Evolutionary conservation across 2,329 filamentous ascomycete genomes (phyloP).

Genomic region (Ophiognomonia clavigignenti-juglandacearum): DNA sequence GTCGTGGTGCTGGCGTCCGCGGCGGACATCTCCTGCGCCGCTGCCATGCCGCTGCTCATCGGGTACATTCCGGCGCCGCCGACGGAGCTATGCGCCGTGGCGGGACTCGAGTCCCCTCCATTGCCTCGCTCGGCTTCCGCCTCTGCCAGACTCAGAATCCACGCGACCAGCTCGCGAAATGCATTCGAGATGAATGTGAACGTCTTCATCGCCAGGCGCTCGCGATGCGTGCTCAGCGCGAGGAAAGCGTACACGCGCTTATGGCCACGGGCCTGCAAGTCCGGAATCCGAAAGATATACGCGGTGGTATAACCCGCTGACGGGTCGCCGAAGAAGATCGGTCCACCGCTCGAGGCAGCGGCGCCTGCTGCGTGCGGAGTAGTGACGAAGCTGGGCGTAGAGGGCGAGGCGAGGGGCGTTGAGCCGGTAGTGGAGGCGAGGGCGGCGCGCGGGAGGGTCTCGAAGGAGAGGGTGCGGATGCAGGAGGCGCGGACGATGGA

Average conservation of each 20-base stretch:
- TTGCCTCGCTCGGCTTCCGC: constrained; percentile 52
- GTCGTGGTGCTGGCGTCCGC: no score
- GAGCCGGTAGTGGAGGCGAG: constrained; percentile 31
- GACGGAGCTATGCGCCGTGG: constrained; percentile 25
- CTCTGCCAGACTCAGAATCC: constrained; percentile 63
- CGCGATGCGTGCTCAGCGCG: constrained; percentile 60
- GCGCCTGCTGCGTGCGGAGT: constrained; percentile 49
- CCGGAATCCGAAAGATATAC: constrained; percentile 66
- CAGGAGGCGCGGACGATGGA: constrained; percentile 64
- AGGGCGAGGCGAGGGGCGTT: constrained; percentile 27
- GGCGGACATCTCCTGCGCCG: no score
- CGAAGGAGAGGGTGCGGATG: constrained; percentile 60
- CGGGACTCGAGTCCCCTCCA: no score
- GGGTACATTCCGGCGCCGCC: constrained; percentile 37
- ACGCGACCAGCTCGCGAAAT: constrained; percentile 59
- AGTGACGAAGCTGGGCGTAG: constrained; percentile 44
- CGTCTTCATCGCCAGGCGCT: constrained; percentile 60
- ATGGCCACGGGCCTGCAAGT: constrained; percentile 62
- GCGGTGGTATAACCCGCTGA: constrained; percentile 63
- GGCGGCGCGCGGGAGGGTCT: constrained; percentile 59
- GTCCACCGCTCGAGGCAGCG: constrained; percentile 56
- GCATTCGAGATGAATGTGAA: constrained; percentile 58
- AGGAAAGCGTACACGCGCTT: constrained; percentile 66
- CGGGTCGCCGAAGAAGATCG: constrained; percentile 65
- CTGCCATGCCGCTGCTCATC: constrained; percentile 24